These are phyloP conservation scores for Aspergillus sp. DNA, from an alignment of 2,329 filamentous ascomycete genomes.

Conservation along the genomic window DNA sequence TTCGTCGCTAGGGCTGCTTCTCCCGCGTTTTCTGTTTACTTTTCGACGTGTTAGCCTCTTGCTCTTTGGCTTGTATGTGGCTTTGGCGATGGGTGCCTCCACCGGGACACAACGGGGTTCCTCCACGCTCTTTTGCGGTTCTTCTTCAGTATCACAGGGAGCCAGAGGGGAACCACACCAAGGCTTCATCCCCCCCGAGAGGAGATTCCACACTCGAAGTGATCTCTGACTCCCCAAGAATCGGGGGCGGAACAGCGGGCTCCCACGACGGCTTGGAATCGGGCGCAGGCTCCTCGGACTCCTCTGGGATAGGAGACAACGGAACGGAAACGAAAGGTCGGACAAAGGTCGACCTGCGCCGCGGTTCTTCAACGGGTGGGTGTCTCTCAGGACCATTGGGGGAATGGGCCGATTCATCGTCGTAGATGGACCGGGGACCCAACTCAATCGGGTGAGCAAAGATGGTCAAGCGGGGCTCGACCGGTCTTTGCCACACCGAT, in stretches of 20 bases:
- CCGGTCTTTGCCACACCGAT: neutral
- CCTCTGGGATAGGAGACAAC: slow-evolving; percentile 8
- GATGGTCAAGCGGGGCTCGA: neutral
- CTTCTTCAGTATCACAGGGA: too few species aligned
- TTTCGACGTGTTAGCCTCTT: too few species aligned
- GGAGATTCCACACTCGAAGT: too few species aligned
- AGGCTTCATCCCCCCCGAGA: neutral
- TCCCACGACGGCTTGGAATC: neutral
- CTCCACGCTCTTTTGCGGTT: too few species aligned
- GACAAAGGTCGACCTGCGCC: neutral
- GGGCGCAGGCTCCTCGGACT: neutral
- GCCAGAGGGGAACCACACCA: too few species aligned
- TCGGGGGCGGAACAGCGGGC: slow-evolving; percentile 1
- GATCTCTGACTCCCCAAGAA: slow-evolving; percentile 8
- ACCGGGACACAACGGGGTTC: too few species aligned
- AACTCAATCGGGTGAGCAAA: too few species aligned
- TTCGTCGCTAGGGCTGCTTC: too few species aligned
- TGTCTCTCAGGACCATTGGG: neutral
- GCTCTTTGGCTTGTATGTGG: too few species aligned
- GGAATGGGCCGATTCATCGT: neutral
- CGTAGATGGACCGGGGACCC: neutral
- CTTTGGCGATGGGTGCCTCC: too few species aligned
- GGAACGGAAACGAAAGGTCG: neutral
- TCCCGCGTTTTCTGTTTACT: too few species aligned
- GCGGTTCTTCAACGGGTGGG: neutral